Evolutionary conservation across 2,329 filamentous ascomycete species (phyloP).

Genomic region (Neurospora sp.): DNA sequence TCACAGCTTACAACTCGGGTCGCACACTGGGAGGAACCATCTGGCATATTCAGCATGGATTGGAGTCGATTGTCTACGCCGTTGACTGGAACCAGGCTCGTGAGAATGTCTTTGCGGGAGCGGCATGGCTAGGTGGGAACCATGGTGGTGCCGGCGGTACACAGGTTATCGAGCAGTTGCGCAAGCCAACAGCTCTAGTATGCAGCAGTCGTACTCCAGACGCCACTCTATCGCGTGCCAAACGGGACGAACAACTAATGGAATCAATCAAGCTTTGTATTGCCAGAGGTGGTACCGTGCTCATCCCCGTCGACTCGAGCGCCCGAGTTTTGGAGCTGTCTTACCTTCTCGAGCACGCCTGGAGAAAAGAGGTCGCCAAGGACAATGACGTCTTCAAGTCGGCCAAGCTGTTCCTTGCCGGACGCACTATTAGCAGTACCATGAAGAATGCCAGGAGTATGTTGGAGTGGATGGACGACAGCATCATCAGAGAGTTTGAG

Average conservation of each 20-base stretch:
- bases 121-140: slow-evolving; percentile 79
- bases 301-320: slow-evolving; percentile 92
- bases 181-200: slow-evolving; percentile 86
- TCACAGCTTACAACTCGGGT: slow-evolving; percentile 94
- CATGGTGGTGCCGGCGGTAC: slow-evolving; percentile 61
- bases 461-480: slow-evolving; percentile 99
- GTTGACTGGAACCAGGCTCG: slow-evolving; percentile 98
- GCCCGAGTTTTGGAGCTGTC: slow-evolving; percentile 88
- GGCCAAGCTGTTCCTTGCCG: slow-evolving; percentile 69
- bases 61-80: slow-evolving; percentile 95
- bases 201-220: slow-evolving; percentile 70
- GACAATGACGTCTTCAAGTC: slow-evolving; percentile 41
- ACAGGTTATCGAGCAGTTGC: slow-evolving; percentile 86
- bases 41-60: slow-evolving; percentile 95
- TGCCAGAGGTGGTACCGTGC: slow-evolving; percentile 73
- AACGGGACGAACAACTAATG: slow-evolving; percentile 76
- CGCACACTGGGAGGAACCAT: slow-evolving; percentile 95
- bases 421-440: slow-evolving; percentile 76
- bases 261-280: slow-evolving; percentile 74
- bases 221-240: slow-evolving; percentile 61
- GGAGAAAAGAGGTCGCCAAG: slow-evolving; percentile 56
- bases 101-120: slow-evolving; percentile 88
- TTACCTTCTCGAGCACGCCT: slow-evolving; percentile 86
- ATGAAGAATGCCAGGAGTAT: slow-evolving; percentile 89
- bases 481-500: slow-evolving; percentile 86